Evolutionary conservation across 257 asterid genomes (phyloP).

Genomic region (Salvia splendens): DNA sequence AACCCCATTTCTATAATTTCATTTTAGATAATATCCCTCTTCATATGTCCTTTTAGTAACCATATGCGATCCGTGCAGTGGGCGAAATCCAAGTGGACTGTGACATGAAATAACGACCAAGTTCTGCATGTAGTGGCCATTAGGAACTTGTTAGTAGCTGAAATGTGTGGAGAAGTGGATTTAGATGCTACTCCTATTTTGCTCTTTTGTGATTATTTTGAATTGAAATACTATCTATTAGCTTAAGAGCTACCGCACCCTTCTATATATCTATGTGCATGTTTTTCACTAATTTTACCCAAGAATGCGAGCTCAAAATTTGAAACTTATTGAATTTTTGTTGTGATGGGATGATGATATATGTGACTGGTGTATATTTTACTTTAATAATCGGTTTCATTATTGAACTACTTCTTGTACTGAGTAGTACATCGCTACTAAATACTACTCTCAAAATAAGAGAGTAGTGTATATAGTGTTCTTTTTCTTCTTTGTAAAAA

Average conservation of each 20-base stretch:
- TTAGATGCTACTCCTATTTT: not conserved
- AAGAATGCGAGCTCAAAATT: not conserved
- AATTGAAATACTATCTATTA: not conserved
- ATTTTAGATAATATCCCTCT: not conserved
- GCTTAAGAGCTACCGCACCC: not conserved
- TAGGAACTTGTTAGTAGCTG: constrained; percentile 30
- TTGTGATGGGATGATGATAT: not conserved
- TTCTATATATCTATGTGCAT: not conserved
- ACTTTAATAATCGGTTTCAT: no score
- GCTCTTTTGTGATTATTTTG: constrained; percentile 12
- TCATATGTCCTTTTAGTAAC: constrained; percentile 17
- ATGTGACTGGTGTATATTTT: no score
- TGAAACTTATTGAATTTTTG: not conserved
- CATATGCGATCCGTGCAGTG: constrained; percentile 46
- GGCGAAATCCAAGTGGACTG: constrained; percentile 75
- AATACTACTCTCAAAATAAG: no score
- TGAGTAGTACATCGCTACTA: no score
- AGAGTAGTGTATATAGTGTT: no score
- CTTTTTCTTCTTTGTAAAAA: no score
- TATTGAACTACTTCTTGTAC: no score
- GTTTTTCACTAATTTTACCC: not conserved
- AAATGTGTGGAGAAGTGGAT: constrained; percentile 34
- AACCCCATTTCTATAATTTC: constrained; percentile 27
- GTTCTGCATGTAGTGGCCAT: constrained; percentile 12
- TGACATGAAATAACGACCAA: constrained; percentile 46